Conservation (phyloP, 345 rosid genomes). For the Lumnitzera littorea region DNA sequence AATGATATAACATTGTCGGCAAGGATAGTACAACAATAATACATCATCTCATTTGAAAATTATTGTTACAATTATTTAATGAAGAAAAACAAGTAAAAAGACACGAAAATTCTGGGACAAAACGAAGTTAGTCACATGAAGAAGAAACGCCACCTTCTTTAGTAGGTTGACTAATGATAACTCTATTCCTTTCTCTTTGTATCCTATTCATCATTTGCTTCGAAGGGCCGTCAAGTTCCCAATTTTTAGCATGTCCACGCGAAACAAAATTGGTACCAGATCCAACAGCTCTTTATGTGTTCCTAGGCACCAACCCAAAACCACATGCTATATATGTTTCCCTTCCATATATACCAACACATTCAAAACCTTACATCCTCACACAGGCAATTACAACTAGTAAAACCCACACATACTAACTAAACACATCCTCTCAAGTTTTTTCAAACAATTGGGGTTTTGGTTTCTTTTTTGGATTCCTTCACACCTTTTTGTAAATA, state of each 20-base stretch:
- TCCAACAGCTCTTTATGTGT: too few relatives aligned
- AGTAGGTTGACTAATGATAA: not conserved
- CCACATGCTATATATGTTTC: not conserved
- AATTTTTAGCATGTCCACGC: not conserved
- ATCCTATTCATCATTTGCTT: conserved; percentile 2
- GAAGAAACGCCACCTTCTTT: conserved; percentile 2
- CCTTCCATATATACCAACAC: conserved; percentile 18
- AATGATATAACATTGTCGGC: too few relatives aligned
- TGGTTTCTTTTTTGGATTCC: too few relatives aligned
- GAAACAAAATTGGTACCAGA: conserved; percentile 1
- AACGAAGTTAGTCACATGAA: not conserved
- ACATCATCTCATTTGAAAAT: too few relatives aligned
- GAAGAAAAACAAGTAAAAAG: too few relatives aligned
- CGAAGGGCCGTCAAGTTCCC: conserved; percentile 4
- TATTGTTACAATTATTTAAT: too few relatives aligned
- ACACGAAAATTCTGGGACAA: too few relatives aligned
- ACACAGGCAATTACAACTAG: conserved; percentile 22
- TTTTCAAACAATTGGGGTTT: not conserved
- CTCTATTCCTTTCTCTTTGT: too few relatives aligned
- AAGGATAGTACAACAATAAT: too few relatives aligned
- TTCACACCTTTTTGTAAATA: too few relatives aligned
- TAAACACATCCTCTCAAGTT: not conserved
- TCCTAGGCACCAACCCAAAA: not conserved
- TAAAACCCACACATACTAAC: not conserved
- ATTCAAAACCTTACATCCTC: conserved; percentile 19